Evolutionary conservation across 345 rosid species (phyloP).

Genomic region (Pistacia atlantica): DNA sequence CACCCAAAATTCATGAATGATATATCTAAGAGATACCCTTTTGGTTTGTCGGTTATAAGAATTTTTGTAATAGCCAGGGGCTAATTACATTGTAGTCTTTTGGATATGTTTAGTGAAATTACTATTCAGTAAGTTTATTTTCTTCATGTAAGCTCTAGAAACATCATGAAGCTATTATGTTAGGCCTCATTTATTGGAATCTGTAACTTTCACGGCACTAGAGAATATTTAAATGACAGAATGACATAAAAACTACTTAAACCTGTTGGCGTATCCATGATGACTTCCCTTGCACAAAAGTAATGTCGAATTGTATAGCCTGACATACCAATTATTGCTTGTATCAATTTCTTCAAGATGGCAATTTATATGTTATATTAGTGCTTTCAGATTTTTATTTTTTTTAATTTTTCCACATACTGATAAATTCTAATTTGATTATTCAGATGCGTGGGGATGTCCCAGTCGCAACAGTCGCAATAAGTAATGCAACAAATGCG

Average conservation of each 20-base stretch:
- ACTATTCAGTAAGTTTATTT: background rate
- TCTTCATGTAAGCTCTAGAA: background rate
- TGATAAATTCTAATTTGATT: background rate
- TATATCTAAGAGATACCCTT: background rate
- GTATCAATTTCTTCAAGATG: background rate
- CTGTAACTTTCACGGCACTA: background rate
- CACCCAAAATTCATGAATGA: background rate
- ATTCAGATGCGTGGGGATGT: slow-evolving; percentile 94
- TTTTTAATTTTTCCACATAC: background rate
- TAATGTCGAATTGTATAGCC: background rate
- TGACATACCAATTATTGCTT: background rate
- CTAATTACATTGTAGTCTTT: background rate
- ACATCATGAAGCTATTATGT: background rate
- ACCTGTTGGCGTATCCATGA: too few relatives aligned
- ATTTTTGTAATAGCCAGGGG: background rate
- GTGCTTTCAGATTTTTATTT: too few relatives aligned
- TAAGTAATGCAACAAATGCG: slow-evolving; percentile 84
- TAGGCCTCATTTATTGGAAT: background rate
- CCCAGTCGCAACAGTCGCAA: slow-evolving; percentile 93
- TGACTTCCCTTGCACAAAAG: background rate
- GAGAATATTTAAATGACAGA: background rate
- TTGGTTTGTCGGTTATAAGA: background rate
- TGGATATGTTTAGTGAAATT: background rate
- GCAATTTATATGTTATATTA: background rate
- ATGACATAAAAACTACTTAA: background rate